These are phyloP conservation scores for Ceratorhiza oryzae-sativae DNA, from an alignment of 1,284 basidiomycete genomes.

Conservation along the genomic window DNA sequence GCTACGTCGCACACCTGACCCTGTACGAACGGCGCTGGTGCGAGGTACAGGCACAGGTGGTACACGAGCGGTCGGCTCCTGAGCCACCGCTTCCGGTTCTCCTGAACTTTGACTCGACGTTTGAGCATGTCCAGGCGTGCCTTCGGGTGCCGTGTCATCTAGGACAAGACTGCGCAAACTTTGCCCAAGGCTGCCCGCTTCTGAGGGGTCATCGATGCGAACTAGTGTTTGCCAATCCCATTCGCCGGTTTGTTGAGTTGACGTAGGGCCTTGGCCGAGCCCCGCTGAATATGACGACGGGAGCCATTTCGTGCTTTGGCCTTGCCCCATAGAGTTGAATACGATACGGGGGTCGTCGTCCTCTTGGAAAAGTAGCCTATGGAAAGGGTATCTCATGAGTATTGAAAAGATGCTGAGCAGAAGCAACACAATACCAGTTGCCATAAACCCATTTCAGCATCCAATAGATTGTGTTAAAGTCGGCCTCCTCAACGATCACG, in stretches of 20 bases:
- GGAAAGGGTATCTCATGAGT: neutral
- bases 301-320: slow-evolving; percentile 68
- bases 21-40: slow-evolving; percentile 16
- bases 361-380: slow-evolving; percentile 63
- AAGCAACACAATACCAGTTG: slow-evolving; percentile 56
- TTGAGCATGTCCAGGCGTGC: slow-evolving; percentile 13
- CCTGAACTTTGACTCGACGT: slow-evolving; percentile 21
- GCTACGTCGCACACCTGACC: slow-evolving; percentile 16
- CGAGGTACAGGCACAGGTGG: slow-evolving; percentile 19
- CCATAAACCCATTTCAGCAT: slow-evolving; percentile 82
- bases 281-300: slow-evolving; percentile 50
- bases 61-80: slow-evolving; percentile 10
- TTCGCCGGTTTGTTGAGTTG: slow-evolving; percentile 51
- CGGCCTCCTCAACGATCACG: slow-evolving; percentile 79
- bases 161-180: slow-evolving; percentile 30
- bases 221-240: slow-evolving; percentile 73
- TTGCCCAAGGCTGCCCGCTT: slow-evolving; percentile 30
- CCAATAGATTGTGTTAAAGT: slow-evolving; percentile 85
- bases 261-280: slow-evolving; percentile 40
- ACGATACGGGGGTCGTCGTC: slow-evolving; percentile 69
- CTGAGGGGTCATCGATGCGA: slow-evolving; percentile 18
- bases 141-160: slow-evolving; percentile 21
- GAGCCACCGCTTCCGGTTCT: neutral
- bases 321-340: slow-evolving; percentile 65
- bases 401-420: neutral